These are phyloP conservation scores for Podila epigama DNA, from an alignment of 192 early-diverging fungal species.

Conservation along the genomic window DNA sequence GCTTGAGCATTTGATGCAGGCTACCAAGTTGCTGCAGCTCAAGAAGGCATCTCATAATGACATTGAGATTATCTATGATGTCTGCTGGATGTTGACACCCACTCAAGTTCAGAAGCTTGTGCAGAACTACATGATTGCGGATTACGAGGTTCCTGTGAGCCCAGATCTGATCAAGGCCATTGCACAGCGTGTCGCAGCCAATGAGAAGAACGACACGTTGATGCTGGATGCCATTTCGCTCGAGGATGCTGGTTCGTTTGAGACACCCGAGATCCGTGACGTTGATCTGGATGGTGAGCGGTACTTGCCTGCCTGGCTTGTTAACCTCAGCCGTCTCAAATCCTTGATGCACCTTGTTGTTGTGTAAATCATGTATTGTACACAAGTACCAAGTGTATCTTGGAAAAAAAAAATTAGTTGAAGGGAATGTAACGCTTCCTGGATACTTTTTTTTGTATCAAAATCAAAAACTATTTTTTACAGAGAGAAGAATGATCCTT, in stretches of 20 bases:
- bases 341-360: slow-evolving; percentile 45
- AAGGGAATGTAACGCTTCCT: not conserved
- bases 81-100: slow-evolving; percentile 95
- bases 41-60: slow-evolving; percentile 86
- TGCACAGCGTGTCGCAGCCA: slow-evolving; percentile 79
- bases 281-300: slow-evolving; percentile 45
- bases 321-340: slow-evolving; percentile 41
- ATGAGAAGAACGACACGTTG: slow-evolving; percentile 90
- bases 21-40: slow-evolving; percentile 96
- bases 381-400: too few species aligned
- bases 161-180: slow-evolving; percentile 91
- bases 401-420: not conserved
- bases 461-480: not conserved
- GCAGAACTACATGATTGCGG: slow-evolving; percentile 92
- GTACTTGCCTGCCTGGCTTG: slow-evolving; percentile 57
- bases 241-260: slow-evolving; percentile 67
- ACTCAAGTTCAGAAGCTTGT: slow-evolving; percentile 98
- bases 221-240: slow-evolving; percentile 83
- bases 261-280: slow-evolving; percentile 59
- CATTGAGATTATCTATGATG: slow-evolving; percentile 98
- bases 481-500: not conserved
- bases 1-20: slow-evolving; percentile 93
- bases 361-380: slow-evolving; percentile 12
- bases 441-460: slow-evolving; percentile 1
- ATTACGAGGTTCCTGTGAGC: slow-evolving; percentile 92